Base-by-base conservation (phyloP, 2,329 filamentous ascomycete species). In the Lecanicillium sp. region DNA sequence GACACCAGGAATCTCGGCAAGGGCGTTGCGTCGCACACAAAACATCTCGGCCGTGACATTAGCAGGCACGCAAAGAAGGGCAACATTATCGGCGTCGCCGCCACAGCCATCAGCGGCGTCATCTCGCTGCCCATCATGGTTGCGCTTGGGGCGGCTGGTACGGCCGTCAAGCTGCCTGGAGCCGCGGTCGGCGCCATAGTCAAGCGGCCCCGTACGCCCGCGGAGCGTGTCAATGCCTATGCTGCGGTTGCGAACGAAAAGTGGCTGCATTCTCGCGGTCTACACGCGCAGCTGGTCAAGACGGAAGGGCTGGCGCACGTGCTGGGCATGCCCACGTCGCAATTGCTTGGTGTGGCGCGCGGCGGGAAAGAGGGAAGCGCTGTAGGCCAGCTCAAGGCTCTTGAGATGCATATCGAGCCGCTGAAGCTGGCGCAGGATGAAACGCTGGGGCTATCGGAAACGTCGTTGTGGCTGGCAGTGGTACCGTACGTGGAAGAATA, bases 171-270 rank as follows among this genome's bases (percentile, higher is more conserved):
- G 11, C 49, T 71, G 4, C 66, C 68, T 0, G 52, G 49, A 0
- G 45, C 50, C 0, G 56, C 60, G 0, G 36, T 62, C 3, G 50
- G 50, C 2, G 65, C 64, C 0, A 52, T 58, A 2, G 43, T 55
- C 3, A 55, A 49, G 36, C 61, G 56, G 46, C 66, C 68, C 1
- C 58, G 58, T 46, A 66, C 66, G 0, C 58, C 66, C 0, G 50
- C 57, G 2, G 60, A 67, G 43, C 50, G 68, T 9, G 66, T 65
- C 0, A 51, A 54, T 4, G 61, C 61, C 0, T 71, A 71, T 36
- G 49, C 60, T 0, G 51, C 53, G 4, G 64, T 64, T 1, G 66
- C 64, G 1, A 69, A 69, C 36, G 49, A 51, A 32, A 56, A 69
- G 39, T 71, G 66, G 68, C 44, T 72, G 10, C 44, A 53, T 13